Percentiles rank a stretch among this genome's conserved stretches.
Conservation (phyloP, 768 basidiomycete genomes). For the Lactarius sanguifluus region DNA sequence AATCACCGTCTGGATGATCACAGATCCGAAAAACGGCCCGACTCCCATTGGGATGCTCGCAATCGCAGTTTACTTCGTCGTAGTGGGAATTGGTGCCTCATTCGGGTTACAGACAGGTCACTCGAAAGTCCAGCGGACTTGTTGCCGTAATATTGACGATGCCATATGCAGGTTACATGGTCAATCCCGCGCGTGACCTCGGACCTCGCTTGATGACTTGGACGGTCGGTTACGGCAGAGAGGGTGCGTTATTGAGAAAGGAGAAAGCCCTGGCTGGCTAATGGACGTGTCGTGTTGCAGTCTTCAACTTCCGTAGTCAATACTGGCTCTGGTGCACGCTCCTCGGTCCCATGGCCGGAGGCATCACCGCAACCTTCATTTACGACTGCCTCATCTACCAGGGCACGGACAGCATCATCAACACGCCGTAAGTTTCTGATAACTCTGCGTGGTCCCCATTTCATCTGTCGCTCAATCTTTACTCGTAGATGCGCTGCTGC, state of each 20-base stretch:
- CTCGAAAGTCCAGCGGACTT: neutral
- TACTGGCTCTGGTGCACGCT: constrained; percentile 75
- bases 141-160: neutral
- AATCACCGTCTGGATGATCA: constrained; percentile 51
- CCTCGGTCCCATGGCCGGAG: constrained; percentile 58
- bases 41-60: constrained; percentile 52
- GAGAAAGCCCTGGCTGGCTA: neutral
- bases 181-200: constrained; percentile 71
- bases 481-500: constrained; percentile 7
- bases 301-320: constrained; percentile 51
- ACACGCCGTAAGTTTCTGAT: constrained; percentile 46
- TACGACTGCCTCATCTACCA: constrained; percentile 60
- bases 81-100: constrained; percentile 55
- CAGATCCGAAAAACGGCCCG: constrained; percentile 51
- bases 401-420: constrained; percentile 53
- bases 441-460: neutral
- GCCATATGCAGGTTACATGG: constrained; percentile 45
- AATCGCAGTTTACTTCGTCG: constrained; percentile 51
- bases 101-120: constrained; percentile 58
- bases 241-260: constrained; percentile 32
- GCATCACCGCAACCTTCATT: constrained; percentile 48
- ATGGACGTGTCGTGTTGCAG: constrained; percentile 13
- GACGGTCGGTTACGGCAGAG: constrained; percentile 66
- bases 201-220: constrained; percentile 66
- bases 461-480: neutral